These are phyloP conservation scores for Agrocybe praecox DNA, from an alignment of 768 basidiomycete species.

Conservation along the genomic window DNA sequence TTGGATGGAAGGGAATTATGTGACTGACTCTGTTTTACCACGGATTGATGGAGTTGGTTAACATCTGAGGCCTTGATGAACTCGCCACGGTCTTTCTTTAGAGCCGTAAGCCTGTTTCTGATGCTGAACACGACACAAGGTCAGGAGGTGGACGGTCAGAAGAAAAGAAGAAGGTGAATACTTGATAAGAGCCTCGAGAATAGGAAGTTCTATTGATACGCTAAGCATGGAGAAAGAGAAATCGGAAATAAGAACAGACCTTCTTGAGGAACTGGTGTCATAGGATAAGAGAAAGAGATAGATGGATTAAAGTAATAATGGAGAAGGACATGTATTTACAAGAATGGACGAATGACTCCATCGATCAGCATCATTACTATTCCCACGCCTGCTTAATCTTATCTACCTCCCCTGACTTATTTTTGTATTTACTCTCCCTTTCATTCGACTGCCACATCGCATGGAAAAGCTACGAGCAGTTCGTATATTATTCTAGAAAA, in stretches of 20 bases:
- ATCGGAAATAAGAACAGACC: conserved; percentile 43
- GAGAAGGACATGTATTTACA: conserved; percentile 1
- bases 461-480: conserved; percentile 23
- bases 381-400: conserved; percentile 32
- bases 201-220: conserved; percentile 73
- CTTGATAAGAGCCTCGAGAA: conserved; percentile 95
- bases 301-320: not conserved
- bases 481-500: not conserved
- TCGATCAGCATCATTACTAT: conserved; percentile 21
- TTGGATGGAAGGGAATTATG: conserved; percentile 1
- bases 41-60: conserved; percentile 87
- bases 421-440: not conserved
- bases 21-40: conserved; percentile 87
- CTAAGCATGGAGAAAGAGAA: conserved; percentile 12
- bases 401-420: conserved; percentile 10
- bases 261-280: conserved; percentile 82
- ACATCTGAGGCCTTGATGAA: conserved; percentile 95
- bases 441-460: not conserved
- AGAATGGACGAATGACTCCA: conserved; percentile 17
- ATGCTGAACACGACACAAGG: conserved; percentile 55
- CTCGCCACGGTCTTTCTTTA: conserved; percentile 91
- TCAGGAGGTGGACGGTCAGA: conserved; percentile 18
- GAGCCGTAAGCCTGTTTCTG: conserved; percentile 90
- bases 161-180: conserved; percentile 32
- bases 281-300: conserved; percentile 26